These are phyloP conservation scores for Silybum marianum DNA, from an alignment of 129 eudicot species.

Conservation along the genomic window DNA sequence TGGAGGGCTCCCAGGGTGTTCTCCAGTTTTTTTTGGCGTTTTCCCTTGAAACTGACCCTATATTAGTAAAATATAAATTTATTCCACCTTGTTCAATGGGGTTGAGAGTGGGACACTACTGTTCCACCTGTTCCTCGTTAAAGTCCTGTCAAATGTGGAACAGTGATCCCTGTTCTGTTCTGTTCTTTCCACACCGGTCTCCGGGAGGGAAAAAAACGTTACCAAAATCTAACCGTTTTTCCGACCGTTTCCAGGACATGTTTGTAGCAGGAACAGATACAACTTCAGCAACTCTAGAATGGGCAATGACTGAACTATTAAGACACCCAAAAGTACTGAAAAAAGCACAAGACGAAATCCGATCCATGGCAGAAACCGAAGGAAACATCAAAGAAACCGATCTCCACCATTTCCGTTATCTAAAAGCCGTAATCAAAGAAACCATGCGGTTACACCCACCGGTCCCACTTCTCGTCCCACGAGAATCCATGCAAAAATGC, in stretches of 20 bases:
- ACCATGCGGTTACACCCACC: constrained; percentile 61
- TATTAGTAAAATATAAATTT: too few species aligned
- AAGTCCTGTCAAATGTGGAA: too few species aligned
- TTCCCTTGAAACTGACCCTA: too few species aligned
- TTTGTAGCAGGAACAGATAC: constrained; percentile 66
- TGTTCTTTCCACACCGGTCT: too few species aligned
- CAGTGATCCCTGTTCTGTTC: too few species aligned
- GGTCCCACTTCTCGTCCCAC: constrained; percentile 56
- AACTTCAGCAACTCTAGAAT: constrained; percentile 45
- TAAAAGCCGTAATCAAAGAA: constrained; percentile 54
- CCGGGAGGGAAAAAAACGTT: too few species aligned
- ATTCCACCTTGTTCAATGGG: too few species aligned
- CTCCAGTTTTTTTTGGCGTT: too few species aligned
- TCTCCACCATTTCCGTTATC: constrained; percentile 43
- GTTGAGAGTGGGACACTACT: too few species aligned
- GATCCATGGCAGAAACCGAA: constrained; percentile 23
- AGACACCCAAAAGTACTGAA: constrained; percentile 42
- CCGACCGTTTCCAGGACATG: constrained; percentile 45
- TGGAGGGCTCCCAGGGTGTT: too few species aligned
- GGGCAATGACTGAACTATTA: constrained; percentile 54
- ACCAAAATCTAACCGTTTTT: too few species aligned
- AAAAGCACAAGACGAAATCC: constrained; percentile 48
- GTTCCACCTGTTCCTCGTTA: too few species aligned
- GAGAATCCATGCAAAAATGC: constrained; percentile 47
- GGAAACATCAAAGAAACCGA: constrained; percentile 39